Evolutionary conservation across 1,139 yeast genomes (phyloP).

Genomic region (Kurtzmaniella quercitrusa): DNA sequence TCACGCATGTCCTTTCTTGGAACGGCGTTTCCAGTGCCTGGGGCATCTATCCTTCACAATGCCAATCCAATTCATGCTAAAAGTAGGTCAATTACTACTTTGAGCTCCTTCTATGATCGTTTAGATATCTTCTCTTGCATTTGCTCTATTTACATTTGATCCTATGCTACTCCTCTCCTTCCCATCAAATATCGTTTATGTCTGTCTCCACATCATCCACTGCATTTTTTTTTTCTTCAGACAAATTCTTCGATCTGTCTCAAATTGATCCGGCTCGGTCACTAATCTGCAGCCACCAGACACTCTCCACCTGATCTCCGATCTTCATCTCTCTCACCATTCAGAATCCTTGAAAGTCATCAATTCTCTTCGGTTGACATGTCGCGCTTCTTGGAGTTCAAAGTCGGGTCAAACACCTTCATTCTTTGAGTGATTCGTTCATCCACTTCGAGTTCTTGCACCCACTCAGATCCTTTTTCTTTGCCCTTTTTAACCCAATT

Average conservation of each 20-base stretch:
- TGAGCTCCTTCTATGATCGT: neutral
- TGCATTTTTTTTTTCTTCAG: neutral
- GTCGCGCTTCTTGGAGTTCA: neutral
- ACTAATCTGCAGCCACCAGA: neutral
- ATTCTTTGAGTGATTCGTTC: constrained; percentile 56
- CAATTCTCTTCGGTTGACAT: constrained; percentile 5
- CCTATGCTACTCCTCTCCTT: neutral
- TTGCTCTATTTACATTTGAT: neutral
- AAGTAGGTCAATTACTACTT: neutral
- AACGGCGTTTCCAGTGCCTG: neutral
- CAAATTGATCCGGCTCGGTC: too few relatives aligned
- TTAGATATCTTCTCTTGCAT: neutral
- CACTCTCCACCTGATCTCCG: neutral
- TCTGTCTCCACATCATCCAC: neutral
- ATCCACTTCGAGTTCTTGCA: constrained; percentile 68
- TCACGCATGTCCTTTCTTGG: neutral
- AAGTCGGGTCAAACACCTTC: constrained; percentile 43
- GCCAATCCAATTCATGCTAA: neutral
- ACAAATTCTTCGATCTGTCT: too few relatives aligned
- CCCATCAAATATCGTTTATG: neutral
- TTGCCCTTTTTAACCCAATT: constrained; percentile 75
- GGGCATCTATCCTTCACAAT: neutral
- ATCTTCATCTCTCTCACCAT: too few relatives aligned
- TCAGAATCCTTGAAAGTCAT: too few relatives aligned
- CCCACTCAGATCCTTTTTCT: constrained; percentile 83